Conservation (phyloP, 1,284 basidiomycete species). For the Pholiota adiposa region DNA sequence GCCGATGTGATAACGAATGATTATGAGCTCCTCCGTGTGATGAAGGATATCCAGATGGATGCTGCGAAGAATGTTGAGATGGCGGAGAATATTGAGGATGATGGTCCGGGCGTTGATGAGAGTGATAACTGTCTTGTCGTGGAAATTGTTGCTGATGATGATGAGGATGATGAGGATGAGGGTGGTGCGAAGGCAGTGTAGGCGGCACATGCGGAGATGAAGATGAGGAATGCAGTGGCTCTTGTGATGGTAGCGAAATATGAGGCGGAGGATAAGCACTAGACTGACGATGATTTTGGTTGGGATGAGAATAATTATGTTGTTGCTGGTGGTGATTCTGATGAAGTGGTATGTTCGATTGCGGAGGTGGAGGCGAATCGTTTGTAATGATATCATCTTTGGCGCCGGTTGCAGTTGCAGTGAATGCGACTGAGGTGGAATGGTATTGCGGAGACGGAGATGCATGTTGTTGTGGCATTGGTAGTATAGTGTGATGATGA, state of each 20-base stretch:
- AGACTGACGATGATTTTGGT: conserved; percentile 13
- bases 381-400: neutral
- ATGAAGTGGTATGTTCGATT: neutral
- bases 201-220: conserved; percentile 2
- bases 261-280: conserved; percentile 9
- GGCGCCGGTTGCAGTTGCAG: neutral
- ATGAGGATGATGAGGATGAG: neutral
- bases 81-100: conserved; percentile 3
- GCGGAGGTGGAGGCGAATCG: neutral
- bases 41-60: conserved; percentile 6
- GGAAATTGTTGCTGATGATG: conserved; percentile 3
- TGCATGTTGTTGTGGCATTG: neutral
- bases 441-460: neutral
- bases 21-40: conserved; percentile 14
- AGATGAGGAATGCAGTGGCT: neutral
- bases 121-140: neutral
- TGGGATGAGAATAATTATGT: conserved; percentile 10
- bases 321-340: conserved; percentile 3
- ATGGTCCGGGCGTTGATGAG: conserved; percentile 11
- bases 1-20: conserved; percentile 7
- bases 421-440: neutral
- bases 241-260: conserved; percentile 2
- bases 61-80: conserved; percentile 10
- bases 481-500: conserved; percentile 4
- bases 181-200: conserved; percentile 4